phyloP scores from a whole-genome alignment of 768 basidiomycete genomes.

The Podaxis sp. region DNA sequence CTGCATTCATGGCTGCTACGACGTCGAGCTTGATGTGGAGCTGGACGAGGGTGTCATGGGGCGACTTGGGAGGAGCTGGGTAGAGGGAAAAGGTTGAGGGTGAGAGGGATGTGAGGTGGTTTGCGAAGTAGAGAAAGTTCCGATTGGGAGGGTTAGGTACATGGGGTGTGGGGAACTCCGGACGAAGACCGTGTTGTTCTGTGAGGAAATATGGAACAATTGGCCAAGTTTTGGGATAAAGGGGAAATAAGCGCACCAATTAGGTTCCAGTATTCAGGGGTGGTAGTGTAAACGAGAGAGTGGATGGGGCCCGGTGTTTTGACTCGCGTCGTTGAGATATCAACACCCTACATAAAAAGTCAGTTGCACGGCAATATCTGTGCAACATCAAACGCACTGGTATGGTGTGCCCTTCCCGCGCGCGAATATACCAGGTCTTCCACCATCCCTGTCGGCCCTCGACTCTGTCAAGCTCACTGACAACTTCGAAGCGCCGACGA shows the following conservation, averaged over 20 bases:
- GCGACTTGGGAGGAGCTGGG: not conserved
- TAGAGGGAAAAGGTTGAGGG: not conserved
- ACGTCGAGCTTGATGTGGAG: slow-evolving; percentile 18
- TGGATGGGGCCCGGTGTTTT: not conserved
- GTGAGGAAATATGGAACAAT: too few species aligned
- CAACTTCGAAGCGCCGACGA: not conserved
- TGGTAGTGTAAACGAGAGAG: slow-evolving; percentile 1
- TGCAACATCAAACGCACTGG: not conserved
- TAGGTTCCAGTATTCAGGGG: slow-evolving; percentile 3
- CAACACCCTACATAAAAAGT: not conserved
- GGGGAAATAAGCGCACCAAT: not conserved
- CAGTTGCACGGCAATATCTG: not conserved
- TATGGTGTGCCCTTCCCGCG: not conserved
- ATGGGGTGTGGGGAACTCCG: not conserved
- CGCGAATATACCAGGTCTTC: slow-evolving; percentile 3
- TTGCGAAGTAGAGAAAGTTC: slow-evolving; percentile 8
- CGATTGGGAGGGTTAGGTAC: not conserved
- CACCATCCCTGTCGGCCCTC: not conserved
- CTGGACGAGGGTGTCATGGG: not conserved
- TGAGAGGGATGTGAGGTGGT: not conserved
- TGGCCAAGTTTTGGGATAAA: not conserved
- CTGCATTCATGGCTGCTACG: slow-evolving; percentile 15
- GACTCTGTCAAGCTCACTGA: not conserved
- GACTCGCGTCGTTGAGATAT: not conserved
- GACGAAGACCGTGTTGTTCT: slow-evolving; percentile 4